Evolutionary conservation across 176 grass and related monocot genomes (phyloP).

Genomic region (Oropetium thomaeum): DNA sequence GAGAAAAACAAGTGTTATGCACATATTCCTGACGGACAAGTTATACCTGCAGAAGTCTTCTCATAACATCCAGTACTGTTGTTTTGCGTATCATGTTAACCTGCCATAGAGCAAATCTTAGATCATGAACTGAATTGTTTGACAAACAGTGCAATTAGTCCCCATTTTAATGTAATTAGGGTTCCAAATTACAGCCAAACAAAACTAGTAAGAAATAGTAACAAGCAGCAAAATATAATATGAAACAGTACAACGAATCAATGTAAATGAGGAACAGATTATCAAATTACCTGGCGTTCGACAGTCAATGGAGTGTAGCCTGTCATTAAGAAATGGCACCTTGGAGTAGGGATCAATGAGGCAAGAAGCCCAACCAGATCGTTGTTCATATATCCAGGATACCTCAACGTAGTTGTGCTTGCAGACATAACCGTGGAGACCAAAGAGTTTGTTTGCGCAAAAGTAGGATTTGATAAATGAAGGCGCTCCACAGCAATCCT

Average conservation of each 20-base stretch:
- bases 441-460: slow-evolving; percentile 96
- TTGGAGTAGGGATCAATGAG: slow-evolving; percentile 89
- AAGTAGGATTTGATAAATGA: slow-evolving; percentile 92
- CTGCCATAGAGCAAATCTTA: slow-evolving; percentile 39
- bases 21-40: background rate
- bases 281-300: slow-evolving; percentile 83
- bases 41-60: slow-evolving; percentile 80
- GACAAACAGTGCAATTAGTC: background rate
- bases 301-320: slow-evolving; percentile 97
- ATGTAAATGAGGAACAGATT: slow-evolving; percentile 4
- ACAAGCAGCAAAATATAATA: background rate
- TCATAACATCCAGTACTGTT: slow-evolving; percentile 95
- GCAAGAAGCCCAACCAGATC: slow-evolving; percentile 97
- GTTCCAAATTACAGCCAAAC: slow-evolving; percentile 27
- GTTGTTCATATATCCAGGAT: slow-evolving; percentile 99
- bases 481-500: slow-evolving; percentile 96
- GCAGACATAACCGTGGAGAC: slow-evolving; percentile 99
- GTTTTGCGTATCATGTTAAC: slow-evolving; percentile 99
- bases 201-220: slow-evolving; percentile 4
- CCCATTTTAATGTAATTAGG: background rate
- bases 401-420: slow-evolving; percentile 93
- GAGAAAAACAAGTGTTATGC: background rate
- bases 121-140: slow-evolving; percentile 19
- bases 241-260: background rate
- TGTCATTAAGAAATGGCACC: slow-evolving; percentile 99